These are phyloP conservation scores for Heritiera fomes DNA, from an alignment of 345 rosid genomes.

Conservation along the genomic window DNA sequence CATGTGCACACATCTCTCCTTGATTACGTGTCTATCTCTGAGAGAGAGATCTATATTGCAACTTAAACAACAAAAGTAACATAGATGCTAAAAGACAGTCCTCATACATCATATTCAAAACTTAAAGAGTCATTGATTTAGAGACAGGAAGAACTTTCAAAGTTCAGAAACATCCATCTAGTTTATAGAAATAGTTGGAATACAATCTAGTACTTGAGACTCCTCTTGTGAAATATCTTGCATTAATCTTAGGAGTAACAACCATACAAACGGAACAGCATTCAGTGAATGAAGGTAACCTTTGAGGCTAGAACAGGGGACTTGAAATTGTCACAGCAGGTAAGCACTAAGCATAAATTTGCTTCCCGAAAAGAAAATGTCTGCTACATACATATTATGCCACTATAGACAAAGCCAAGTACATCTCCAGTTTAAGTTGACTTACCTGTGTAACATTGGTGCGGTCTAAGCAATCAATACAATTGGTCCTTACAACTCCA, in stretches of 20 bases:
- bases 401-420: not conserved
- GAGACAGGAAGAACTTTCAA: not conserved
- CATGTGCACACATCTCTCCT: not conserved
- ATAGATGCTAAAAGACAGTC: not conserved
- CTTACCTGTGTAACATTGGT: conserved; percentile 97
- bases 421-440: conserved; percentile 7
- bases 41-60: conserved; percentile 7
- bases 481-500: conserved; percentile 92
- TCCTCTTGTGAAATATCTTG: not conserved
- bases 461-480: conserved; percentile 98
- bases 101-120: conserved; percentile 3
- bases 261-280: not conserved
- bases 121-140: not conserved
- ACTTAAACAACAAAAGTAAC: conserved; percentile 7
- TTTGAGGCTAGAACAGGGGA: not conserved
- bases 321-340: not conserved
- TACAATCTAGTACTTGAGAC: not conserved
- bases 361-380: not conserved
- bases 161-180: not conserved
- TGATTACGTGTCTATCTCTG: not conserved
- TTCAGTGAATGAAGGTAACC: not conserved
- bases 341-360: not conserved
- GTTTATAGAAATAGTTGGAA: not conserved
- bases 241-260: not conserved
- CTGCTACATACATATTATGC: not conserved